Evolutionary conservation across 2,329 filamentous ascomycete genomes (phyloP).

Genomic region (Septoria linicola): DNA sequence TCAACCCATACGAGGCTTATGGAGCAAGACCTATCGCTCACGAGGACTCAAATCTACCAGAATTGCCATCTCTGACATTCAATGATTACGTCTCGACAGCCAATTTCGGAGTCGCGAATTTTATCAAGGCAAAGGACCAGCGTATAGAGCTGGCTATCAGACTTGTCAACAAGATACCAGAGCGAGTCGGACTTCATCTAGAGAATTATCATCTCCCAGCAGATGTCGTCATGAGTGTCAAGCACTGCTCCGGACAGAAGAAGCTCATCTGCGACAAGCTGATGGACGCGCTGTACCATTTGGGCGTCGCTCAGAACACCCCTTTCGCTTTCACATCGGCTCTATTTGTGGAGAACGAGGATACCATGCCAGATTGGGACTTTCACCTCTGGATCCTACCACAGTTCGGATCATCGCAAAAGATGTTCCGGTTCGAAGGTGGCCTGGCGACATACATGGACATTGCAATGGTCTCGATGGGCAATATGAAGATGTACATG

Average conservation of each 20-base stretch:
- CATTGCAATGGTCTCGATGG: not conserved
- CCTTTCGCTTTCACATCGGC: not conserved
- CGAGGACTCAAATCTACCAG: too few species aligned
- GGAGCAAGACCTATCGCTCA: too few species aligned
- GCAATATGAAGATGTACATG: slow-evolving; percentile 10
- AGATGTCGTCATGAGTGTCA: slow-evolving; percentile 4
- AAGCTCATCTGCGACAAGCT: slow-evolving; percentile 1
- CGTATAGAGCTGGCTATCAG: slow-evolving; percentile 9
- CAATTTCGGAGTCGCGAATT: not conserved
- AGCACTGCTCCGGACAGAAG: slow-evolving; percentile 1
- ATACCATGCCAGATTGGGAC: not conserved
- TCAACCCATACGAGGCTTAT: too few species aligned
- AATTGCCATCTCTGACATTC: slow-evolving; percentile 6
- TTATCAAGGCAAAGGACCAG: not conserved
- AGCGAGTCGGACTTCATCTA: not conserved
- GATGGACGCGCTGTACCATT: not conserved
- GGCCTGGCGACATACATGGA: slow-evolving; percentile 4
- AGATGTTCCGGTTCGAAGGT: not conserved
- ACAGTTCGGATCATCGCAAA: not conserved
- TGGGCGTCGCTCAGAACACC: not conserved
- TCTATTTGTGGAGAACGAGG: not conserved
- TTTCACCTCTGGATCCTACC: slow-evolving; percentile 3
- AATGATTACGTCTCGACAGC: not conserved
- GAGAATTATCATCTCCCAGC: not conserved
- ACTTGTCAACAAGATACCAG: slow-evolving; percentile 1